Conservation (phyloP, 2,329 filamentous ascomycete species). For the Ceratocystis cubensis region DNA sequence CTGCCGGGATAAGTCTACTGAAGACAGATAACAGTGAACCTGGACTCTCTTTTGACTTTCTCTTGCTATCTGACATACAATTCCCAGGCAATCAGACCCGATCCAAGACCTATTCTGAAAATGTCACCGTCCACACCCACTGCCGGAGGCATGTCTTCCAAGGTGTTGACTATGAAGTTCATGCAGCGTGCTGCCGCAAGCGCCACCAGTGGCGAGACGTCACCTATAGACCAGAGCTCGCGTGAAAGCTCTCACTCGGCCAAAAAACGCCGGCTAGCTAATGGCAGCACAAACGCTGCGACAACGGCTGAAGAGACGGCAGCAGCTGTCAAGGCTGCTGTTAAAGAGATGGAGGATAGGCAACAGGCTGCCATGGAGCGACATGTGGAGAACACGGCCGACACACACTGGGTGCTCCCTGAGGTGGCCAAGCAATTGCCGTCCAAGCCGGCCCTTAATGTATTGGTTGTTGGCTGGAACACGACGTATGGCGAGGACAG, state of each 20-base stretch:
- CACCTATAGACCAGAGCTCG: conserved; percentile 26
- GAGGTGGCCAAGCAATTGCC: conserved; percentile 29
- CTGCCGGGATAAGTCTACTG: background rate
- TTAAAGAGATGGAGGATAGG: conserved; percentile 55
- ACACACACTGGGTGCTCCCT: conserved; percentile 65
- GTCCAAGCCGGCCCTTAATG: conserved; percentile 34
- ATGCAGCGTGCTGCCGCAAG: conserved; percentile 71
- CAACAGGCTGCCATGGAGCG: conserved; percentile 48
- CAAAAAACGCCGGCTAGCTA: conserved; percentile 49
- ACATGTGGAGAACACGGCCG: conserved; percentile 49
- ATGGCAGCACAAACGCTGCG: conserved; percentile 27
- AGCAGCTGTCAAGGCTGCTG: conserved; percentile 48
- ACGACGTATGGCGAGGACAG: conserved; percentile 34
- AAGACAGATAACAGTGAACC: background rate
- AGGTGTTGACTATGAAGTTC: conserved; percentile 90
- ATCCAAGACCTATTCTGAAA: conserved; percentile 3
- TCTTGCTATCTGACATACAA: background rate
- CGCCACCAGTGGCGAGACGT: conserved; percentile 32
- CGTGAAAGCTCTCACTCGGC: conserved; percentile 38
- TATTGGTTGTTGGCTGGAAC: conserved; percentile 48
- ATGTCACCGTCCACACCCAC: conserved; percentile 45
- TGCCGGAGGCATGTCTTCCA: conserved; percentile 59
- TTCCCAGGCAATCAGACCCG: background rate
- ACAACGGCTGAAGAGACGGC: conserved; percentile 24
- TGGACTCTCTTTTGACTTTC: background rate